Evolutionary conservation across 768 basidiomycete genomes (phyloP).

Genomic region (Xanthoconium stramineum): DNA sequence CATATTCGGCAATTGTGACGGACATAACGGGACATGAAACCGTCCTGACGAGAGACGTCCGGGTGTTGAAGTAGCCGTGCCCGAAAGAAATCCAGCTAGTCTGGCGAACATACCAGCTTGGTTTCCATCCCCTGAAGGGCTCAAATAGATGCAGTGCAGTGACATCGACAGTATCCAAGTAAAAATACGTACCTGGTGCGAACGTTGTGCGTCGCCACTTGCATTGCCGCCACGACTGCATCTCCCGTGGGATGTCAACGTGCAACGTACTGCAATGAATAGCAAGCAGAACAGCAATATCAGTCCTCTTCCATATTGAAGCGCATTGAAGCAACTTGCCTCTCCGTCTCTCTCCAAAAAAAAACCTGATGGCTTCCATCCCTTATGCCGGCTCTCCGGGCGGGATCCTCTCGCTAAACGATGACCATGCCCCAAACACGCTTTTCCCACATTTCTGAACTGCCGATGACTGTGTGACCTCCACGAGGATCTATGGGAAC

Average conservation of each 20-base stretch:
- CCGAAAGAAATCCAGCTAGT: conserved; percentile 11
- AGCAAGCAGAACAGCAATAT: conserved; percentile 1
- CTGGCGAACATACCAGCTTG: conserved; percentile 4
- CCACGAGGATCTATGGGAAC: conserved; percentile 20
- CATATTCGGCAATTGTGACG: neutral
- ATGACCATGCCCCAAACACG: conserved; percentile 17
- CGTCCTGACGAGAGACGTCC: neutral
- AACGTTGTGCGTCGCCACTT: conserved; percentile 4
- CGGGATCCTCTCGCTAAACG: conserved; percentile 14
- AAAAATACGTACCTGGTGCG: conserved; percentile 13
- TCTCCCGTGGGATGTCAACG: neutral
- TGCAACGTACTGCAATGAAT: conserved; percentile 13
- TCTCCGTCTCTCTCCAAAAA: neutral
- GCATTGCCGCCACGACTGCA: conserved; percentile 17
- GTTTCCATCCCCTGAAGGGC: conserved; percentile 4
- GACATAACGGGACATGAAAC: neutral
- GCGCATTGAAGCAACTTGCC: neutral
- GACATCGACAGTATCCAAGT: conserved; percentile 13
- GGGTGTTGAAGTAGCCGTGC: conserved; percentile 21
- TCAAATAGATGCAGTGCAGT: conserved; percentile 19
- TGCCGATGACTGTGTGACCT: neutral
- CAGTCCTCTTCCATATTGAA: neutral
- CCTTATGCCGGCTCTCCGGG: conserved; percentile 7
- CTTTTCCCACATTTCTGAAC: conserved; percentile 9
- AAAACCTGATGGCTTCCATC: conserved; percentile 2